Base-by-base conservation (phyloP, 768 basidiomycete species). In the Dioszegia hungarica region DNA sequence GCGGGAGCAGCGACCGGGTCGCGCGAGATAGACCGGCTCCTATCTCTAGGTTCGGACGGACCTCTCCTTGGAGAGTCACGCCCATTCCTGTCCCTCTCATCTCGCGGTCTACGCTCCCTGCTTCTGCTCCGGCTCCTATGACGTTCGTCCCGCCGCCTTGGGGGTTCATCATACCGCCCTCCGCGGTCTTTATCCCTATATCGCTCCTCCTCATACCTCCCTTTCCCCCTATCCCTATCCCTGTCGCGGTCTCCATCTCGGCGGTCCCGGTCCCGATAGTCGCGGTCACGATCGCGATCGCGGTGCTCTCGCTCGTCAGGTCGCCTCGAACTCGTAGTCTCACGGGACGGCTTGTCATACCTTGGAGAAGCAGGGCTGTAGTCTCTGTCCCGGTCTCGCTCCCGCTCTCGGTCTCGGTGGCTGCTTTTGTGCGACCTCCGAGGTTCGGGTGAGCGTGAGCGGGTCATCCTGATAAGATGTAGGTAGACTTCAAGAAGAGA, bases 311-410 rank as follows among this genome's bases (percentile, higher is more conserved):
- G 24, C 31, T 68, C 66, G 56, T 64, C 63, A 62, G 60, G 61
- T 36, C 56, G 62, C 51, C 62, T 46, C 38, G 64, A 63, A 58
- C 55, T 56, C 37, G 59, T 55, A 38, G 64, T 56, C 20, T 62
- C 33, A 43, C 31, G 31, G 40, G 39, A 43, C 22, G 54, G 29
- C 33, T 39, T 54, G 52, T 54, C 52, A 54, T 54, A 57, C 39
- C 49, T 51, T 51, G 49, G 34, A 38, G 49, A 38, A 38, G 34
- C 24, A 4, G 49, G 49, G 37, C 49, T 51, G 25, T 51, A 34
- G 22, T 51, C 49, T 38, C 49, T 28, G 27, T 48, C 47, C 34
- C 47, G 24, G 19, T n/a, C n/a, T n/a, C n/a, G n/a, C n/a, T 49
- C 47, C 31, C 47, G 8, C 6, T 25, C 31, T 8, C 22, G 14